These are phyloP conservation scores for Cystobasidiaceae sp. DNA, from an alignment of 1,284 basidiomycete genomes.

Conservation along the genomic window DNA sequence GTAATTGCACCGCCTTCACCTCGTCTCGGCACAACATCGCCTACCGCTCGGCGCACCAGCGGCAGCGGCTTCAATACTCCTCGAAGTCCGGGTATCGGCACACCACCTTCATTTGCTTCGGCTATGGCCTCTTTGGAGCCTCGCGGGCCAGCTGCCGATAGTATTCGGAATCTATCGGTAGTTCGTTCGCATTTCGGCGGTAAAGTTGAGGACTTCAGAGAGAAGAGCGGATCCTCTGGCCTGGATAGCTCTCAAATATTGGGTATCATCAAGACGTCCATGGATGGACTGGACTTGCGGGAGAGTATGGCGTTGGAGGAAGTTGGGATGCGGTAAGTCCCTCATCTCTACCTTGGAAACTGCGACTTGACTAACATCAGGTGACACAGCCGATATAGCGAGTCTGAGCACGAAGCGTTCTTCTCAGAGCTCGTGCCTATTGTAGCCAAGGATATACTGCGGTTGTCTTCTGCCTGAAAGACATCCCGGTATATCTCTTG, in stretches of 20 bases:
- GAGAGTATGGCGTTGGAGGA: conserved; percentile 42
- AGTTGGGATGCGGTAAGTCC: conserved; percentile 26
- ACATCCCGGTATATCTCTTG: too few relatives aligned
- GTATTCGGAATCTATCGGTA: conserved; percentile 39
- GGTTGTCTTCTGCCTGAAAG: neutral
- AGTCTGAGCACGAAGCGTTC: conserved; percentile 18
- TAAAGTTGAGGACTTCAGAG: conserved; percentile 31
- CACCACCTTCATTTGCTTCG: conserved; percentile 8
- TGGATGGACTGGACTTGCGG: conserved; percentile 39
- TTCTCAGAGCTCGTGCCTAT: conserved; percentile 14
- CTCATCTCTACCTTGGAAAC: neutral
- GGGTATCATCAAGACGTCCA: conserved; percentile 34
- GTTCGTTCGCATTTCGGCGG: conserved; percentile 35
- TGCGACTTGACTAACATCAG: neutral
- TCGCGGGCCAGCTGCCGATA: conserved; percentile 36
- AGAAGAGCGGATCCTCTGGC: conserved; percentile 3
- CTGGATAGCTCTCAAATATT: conserved; percentile 39
- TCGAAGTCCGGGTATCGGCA: neutral
- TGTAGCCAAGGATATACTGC: conserved; percentile 13
- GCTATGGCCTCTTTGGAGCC: neutral
- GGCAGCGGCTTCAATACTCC: conserved; percentile 1
- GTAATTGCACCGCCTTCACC: conserved; percentile 1
- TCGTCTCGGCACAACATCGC: neutral
- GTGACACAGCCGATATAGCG: conserved; percentile 19
- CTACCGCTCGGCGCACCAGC: conserved; percentile 13